Conservation (phyloP, 352 stramenopile genomes). For the Phytophthora lateralis region DNA sequence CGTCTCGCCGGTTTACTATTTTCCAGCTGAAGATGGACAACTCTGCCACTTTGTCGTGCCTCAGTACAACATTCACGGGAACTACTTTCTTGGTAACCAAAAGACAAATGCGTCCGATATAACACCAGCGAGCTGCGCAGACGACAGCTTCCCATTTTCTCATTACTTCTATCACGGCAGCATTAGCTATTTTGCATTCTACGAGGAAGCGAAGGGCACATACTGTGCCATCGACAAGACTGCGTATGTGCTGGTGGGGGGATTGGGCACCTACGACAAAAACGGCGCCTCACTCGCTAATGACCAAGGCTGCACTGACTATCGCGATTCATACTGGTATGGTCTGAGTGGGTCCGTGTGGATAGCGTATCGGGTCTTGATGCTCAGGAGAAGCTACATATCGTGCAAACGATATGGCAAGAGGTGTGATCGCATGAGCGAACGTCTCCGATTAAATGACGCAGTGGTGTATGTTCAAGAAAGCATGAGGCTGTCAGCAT, state of each 20-base stretch:
- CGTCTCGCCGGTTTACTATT: conserved; percentile 28
- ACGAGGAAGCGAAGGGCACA: conserved; percentile 32
- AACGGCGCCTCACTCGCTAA: conserved; percentile 26
- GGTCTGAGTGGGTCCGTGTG: conserved; percentile 19
- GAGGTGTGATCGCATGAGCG: conserved; percentile 27
- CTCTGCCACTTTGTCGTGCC: conserved; percentile 38
- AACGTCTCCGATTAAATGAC: conserved; percentile 28
- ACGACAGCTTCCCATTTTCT: conserved; percentile 27
- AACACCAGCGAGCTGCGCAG: conserved; percentile 17
- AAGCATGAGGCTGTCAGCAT: conserved; percentile 31
- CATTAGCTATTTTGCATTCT: conserved; percentile 36
- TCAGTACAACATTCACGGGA: conserved; percentile 42
- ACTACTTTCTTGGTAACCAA: conserved; percentile 27
- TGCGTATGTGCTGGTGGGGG: conserved; percentile 29
- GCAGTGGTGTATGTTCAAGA: conserved; percentile 42
- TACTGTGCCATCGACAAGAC: conserved; percentile 37
- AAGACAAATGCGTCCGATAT: conserved; percentile 12
- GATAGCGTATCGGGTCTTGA: conserved; percentile 31
- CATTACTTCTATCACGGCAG: conserved; percentile 41
- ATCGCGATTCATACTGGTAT: conserved; percentile 41
- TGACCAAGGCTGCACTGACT: conserved; percentile 23
- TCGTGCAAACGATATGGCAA: conserved; percentile 34
- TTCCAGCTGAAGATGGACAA: conserved; percentile 1
- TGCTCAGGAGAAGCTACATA: conserved; percentile 35
- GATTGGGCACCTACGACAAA: conserved; percentile 32